Conservation (phyloP, 805 yeast species). For the Metschnikowia reukaufii region DNA sequence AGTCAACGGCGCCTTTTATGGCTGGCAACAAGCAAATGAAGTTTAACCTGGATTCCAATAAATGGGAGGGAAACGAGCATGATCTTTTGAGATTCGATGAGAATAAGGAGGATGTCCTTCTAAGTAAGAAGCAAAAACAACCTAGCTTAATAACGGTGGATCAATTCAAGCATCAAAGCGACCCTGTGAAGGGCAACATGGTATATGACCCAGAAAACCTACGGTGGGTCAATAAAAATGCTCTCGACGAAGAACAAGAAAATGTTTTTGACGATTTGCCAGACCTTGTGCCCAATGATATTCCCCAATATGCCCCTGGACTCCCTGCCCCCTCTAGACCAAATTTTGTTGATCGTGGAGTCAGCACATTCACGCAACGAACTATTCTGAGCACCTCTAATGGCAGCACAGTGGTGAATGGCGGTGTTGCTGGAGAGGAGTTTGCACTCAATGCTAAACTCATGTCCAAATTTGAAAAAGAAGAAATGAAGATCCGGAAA, state of each 20-base stretch:
- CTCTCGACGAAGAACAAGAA: constrained; percentile 33
- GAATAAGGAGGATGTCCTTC: constrained; percentile 1
- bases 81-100: constrained; percentile 54
- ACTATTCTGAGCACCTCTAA: constrained; percentile 33
- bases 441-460: constrained; percentile 28
- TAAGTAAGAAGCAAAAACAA: constrained; percentile 22
- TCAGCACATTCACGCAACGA: constrained; percentile 39
- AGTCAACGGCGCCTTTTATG: constrained; percentile 18
- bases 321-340: neutral
- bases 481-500: constrained; percentile 34
- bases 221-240: constrained; percentile 55
- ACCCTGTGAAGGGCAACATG: constrained; percentile 43
- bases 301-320: constrained; percentile 15
- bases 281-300: constrained; percentile 34
- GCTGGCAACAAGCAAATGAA: constrained; percentile 41
- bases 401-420: constrained; percentile 15
- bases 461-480: constrained; percentile 34
- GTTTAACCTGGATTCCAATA: constrained; percentile 49
- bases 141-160: constrained; percentile 39
- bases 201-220: constrained; percentile 55
- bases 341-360: constrained; percentile 25
- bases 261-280: constrained; percentile 51
- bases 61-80: constrained; percentile 68
- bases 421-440: constrained; percentile 23
- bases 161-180: constrained; percentile 27